Evolutionary conservation across 78 protist genomes (phyloP).

Genomic region (Neovahlkampfia damariscottae): DNA sequence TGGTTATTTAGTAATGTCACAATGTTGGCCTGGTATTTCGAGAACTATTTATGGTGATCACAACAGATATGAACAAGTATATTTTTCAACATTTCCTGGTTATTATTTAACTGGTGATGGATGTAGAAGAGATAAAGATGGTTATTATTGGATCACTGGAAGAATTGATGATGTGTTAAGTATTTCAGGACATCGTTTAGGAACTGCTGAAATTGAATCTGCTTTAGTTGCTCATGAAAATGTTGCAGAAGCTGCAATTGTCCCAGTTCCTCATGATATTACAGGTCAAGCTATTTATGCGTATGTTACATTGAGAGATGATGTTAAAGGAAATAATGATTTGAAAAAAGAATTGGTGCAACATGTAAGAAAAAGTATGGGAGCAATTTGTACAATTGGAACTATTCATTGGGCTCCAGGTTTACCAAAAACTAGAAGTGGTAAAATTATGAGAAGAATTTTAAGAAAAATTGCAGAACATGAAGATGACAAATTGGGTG

Average conservation of each 20-base stretch:
- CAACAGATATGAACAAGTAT: constrained; percentile 44
- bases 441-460: constrained; percentile 79
- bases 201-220: constrained; percentile 86
- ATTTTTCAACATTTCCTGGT: constrained; percentile 55
- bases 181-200: constrained; percentile 90
- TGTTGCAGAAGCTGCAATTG: constrained; percentile 75
- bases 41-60: constrained; percentile 70
- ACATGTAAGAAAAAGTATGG: constrained; percentile 49
- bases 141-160: constrained; percentile 82
- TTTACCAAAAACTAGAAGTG: constrained; percentile 73
- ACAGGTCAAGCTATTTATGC: constrained; percentile 74
- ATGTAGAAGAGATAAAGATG: constrained; percentile 60
- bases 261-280: constrained; percentile 74
- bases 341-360: constrained; percentile 28
- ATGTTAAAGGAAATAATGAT: constrained; percentile 27
- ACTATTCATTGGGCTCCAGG: constrained; percentile 6
- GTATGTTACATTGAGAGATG: constrained; percentile 44
- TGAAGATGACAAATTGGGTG: constrained; percentile 28
- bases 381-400: constrained; percentile 59
- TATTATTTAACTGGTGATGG: constrained; percentile 88
- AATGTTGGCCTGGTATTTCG: constrained; percentile 80
- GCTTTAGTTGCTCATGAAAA: constrained; percentile 45
- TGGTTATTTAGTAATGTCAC: constrained; percentile 44
- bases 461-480: constrained; percentile 62
- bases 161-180: constrained; percentile 76